Base-by-base conservation (phyloP, 805 yeast genomes). In the Scheffersomyces ergatensis region DNA sequence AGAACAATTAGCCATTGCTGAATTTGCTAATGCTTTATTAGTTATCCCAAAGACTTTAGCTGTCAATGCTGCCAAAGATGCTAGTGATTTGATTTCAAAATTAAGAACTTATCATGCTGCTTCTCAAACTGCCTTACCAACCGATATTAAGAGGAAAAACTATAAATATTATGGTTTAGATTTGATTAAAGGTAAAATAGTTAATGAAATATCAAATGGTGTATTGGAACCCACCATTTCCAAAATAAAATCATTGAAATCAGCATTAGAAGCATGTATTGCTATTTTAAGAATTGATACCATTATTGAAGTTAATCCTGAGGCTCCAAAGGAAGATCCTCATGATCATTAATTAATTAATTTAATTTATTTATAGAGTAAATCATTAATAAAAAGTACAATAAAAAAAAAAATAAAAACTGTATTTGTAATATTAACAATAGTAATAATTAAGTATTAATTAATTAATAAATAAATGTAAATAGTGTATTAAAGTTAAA, bases 241-340 rank as follows among this genome's bases (percentile, higher is more conserved):
- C 56, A 93, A 93, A 71, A 77, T 93, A 58, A 90, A 89, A 65
- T 83, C 96, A 9, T 78, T 95, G 62, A 90, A 95, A 66, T 84
- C 95, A 45, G 98, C 99, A 5, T 78, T 93, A 51, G 99, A 93
- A 72, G 99, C 99, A 2, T 93, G 99, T 69, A 83, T 95, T 64
- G 96, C 98, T 26, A 93, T 93, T 49, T 75, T 95, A 55, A 83
- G 99, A 75, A 93, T 93, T 57, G 99, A 93, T 65, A 93, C 99
- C 37, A 90, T 92, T 95, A 92, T 93, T 57, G 87, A 89, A 36
- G 96, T 93, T 47, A 95, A 92, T 55, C 99, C 99, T 11, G 99
- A 93, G 60, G 89, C 86, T 37, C 88, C 85, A 48, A 82, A 80
- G 69, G 96, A 90, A 69, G 96, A 88, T 54, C 90, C 92, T 18